phyloP scores from a whole-genome alignment of 2,329 filamentous ascomycete species.

The Cercospora janseana region DNA sequence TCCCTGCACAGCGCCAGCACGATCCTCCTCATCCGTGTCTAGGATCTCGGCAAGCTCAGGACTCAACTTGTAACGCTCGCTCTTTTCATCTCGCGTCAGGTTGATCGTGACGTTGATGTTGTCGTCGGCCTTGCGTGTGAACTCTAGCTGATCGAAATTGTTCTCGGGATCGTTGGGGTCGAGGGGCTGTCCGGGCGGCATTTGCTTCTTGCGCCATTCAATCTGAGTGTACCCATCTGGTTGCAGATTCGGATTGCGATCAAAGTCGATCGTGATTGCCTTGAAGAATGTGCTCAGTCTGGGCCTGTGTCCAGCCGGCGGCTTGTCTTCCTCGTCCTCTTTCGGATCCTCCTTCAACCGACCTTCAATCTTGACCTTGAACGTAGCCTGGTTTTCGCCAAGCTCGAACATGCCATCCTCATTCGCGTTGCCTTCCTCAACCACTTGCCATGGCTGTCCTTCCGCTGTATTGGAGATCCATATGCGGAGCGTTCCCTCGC shows the following conservation, averaged over 20 bases:
- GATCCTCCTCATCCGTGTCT: slow-evolving; percentile 81
- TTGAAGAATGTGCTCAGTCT: slow-evolving; percentile 78
- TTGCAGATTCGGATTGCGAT: slow-evolving; percentile 62
- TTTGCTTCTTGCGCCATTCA: slow-evolving; percentile 81
- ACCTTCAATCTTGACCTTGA: slow-evolving; percentile 88
- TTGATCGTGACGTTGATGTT: slow-evolving; percentile 90
- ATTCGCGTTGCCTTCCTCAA: slow-evolving; percentile 47
- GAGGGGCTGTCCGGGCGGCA: slow-evolving; percentile 40
- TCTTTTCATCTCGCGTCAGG: slow-evolving; percentile 76
- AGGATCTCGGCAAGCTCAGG: slow-evolving; percentile 77
- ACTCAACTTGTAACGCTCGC: slow-evolving; percentile 79
- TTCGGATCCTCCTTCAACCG: slow-evolving; percentile 64
- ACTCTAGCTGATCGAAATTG: slow-evolving; percentile 88
- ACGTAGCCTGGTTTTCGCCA: slow-evolving; percentile 74
- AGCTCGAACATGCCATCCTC: slow-evolving; percentile 76
- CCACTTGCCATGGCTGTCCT: slow-evolving; percentile 88
- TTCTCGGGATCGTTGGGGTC: slow-evolving; percentile 60
- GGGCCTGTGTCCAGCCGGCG: slow-evolving; percentile 51
- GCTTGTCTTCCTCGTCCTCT: slow-evolving; percentile 50
- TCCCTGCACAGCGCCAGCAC: slow-evolving; percentile 82
- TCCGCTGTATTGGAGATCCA: slow-evolving; percentile 96
- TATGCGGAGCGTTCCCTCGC: slow-evolving; percentile 77
- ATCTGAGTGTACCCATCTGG: slow-evolving; percentile 61
- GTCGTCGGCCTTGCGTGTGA: slow-evolving; percentile 88
- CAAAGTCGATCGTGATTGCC: slow-evolving; percentile 65